These are phyloP conservation scores for Ustulina deusta DNA, from an alignment of 2,329 filamentous ascomycete species.

Conservation along the genomic window DNA sequence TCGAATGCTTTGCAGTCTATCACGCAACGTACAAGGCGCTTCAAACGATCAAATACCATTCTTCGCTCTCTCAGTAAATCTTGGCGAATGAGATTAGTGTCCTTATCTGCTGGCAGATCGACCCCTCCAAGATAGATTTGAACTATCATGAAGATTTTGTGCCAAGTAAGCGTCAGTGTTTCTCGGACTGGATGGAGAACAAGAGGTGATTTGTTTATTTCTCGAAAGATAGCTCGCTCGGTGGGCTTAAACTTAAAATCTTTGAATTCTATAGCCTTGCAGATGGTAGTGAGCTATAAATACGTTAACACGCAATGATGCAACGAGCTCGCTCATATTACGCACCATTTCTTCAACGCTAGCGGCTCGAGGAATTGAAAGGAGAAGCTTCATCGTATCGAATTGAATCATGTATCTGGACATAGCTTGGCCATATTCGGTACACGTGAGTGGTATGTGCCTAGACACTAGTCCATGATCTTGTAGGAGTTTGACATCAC, in stretches of 20 bases:
- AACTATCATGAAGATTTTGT: conserved; percentile 83
- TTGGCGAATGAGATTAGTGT: conserved; percentile 64
- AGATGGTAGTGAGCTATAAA: conserved; percentile 71
- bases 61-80: conserved; percentile 71
- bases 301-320: conserved; percentile 27
- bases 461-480: conserved; percentile 67
- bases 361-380: conserved; percentile 70
- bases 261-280: conserved; percentile 77
- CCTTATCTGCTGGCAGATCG: conserved; percentile 71
- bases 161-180: conserved; percentile 71
- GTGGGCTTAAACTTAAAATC: conserved; percentile 77
- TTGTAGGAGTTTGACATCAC: conserved; percentile 74
- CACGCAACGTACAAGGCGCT: conserved; percentile 78
- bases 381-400: conserved; percentile 79
- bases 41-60: conserved; percentile 75
- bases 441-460: conserved; percentile 67
- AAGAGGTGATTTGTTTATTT: conserved; percentile 75
- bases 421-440: conserved; percentile 83
- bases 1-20: conserved; percentile 75
- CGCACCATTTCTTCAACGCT: conserved; percentile 76
- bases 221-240: conserved; percentile 77
- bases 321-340: conserved; percentile 25
- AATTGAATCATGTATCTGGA: conserved; percentile 84
- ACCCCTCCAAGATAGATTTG: conserved; percentile 78
- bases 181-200: conserved; percentile 79